Percentiles rank a stretch among this genome's conserved stretches.
These are phyloP conservation scores for Parietaria judaica DNA, from an alignment of 306 rosid species.

Conservation along the genomic window DNA sequence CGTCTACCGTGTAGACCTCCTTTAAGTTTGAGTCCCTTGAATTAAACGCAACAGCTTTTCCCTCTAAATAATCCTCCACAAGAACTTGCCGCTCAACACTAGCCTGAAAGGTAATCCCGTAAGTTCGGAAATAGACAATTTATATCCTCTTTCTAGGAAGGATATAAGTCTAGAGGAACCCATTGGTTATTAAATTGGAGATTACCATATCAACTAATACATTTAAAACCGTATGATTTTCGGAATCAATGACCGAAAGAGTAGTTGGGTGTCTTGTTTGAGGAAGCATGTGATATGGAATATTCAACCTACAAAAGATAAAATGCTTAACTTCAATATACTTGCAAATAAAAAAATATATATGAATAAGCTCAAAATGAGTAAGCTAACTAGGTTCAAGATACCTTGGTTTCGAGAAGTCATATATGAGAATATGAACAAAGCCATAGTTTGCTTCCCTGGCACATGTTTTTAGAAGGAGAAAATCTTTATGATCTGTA, in stretches of 20 bases:
- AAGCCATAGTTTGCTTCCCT: constrained; percentile 50
- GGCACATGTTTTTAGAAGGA: constrained; percentile 70
- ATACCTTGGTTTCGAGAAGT: constrained; percentile 78
- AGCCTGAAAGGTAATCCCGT: constrained; percentile 44
- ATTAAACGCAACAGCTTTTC: constrained; percentile 73
- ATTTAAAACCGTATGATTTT: constrained; percentile 62
- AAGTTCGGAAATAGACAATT: background rate
- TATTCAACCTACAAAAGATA: constrained; percentile 46
- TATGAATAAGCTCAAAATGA: background rate
- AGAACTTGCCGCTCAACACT: constrained; percentile 81
- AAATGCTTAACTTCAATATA: constrained; percentile 12
- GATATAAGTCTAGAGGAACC: constrained; percentile 3
- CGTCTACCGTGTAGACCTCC: constrained; percentile 62
- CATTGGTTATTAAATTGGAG: background rate
- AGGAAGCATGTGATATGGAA: constrained; percentile 82
- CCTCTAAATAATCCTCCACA: constrained; percentile 57
- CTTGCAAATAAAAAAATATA: background rate
- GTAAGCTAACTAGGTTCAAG: background rate
- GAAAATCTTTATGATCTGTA: constrained; percentile 71
- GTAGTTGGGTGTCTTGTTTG: constrained; percentile 64
- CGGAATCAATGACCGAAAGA: constrained; percentile 58
- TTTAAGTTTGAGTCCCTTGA: constrained; percentile 60
- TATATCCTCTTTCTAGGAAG: background rate
- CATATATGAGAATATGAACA: constrained; percentile 73
- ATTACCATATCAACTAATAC: constrained; percentile 80